Conservation (phyloP, 1,284 basidiomycete genomes). For the Taiwanofungus camphoratus region DNA sequence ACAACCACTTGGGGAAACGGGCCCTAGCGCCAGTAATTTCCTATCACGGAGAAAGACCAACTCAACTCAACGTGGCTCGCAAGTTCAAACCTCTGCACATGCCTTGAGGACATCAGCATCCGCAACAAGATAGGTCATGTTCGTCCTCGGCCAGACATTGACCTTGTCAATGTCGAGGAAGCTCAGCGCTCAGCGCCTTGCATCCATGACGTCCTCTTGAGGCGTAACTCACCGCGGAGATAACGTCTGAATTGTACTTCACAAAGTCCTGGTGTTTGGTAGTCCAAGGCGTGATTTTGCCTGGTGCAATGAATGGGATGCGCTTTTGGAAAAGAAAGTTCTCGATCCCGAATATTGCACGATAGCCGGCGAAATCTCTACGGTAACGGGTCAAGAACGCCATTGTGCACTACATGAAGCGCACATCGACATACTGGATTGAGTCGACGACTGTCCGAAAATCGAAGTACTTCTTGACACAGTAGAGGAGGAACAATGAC, state of each 20-base stretch:
- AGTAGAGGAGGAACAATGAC: neutral
- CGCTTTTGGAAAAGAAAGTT: conserved; percentile 13
- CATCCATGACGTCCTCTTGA: neutral
- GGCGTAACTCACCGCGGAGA: conserved; percentile 12
- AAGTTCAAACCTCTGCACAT: neutral
- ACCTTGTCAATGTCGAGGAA: conserved; percentile 5
- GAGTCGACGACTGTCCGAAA: neutral
- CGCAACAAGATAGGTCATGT: conserved; percentile 9
- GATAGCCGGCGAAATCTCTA: neutral
- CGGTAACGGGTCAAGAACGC: neutral
- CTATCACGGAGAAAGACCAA: conserved; percentile 8
- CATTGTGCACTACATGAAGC: neutral
- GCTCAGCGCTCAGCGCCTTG: neutral
- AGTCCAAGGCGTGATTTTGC: conserved; percentile 12
- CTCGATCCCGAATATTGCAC: conserved; percentile 8
- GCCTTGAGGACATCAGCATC: conserved; percentile 21
- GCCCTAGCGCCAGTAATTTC: conserved; percentile 17
- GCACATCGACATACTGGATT: neutral
- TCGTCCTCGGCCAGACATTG: conserved; percentile 5
- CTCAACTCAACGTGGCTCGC: neutral
- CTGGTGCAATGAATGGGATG: conserved; percentile 15
- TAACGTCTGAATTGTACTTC: conserved; percentile 16
- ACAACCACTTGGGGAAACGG: conserved; percentile 32
- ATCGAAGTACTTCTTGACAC: neutral
- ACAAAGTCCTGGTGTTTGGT: conserved; percentile 17